These are phyloP conservation scores for Candida loeiensis DNA, from an alignment of 805 yeast species.

Conservation along the genomic window DNA sequence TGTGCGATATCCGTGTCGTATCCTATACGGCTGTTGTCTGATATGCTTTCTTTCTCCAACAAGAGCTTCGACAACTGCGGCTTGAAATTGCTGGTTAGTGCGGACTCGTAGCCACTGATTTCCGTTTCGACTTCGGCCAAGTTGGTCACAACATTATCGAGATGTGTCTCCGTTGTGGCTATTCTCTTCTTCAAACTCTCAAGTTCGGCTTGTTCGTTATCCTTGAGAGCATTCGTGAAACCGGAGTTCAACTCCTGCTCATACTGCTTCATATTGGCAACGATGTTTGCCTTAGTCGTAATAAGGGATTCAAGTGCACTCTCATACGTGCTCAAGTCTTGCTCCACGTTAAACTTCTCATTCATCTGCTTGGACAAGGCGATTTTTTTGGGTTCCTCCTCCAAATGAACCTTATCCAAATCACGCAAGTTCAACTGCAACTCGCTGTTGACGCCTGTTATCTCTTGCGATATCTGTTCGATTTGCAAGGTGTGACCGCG, in stretches of 20 bases:
- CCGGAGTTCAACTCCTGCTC: conserved; percentile 48
- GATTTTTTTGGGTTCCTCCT: conserved; percentile 43
- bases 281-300: conserved; percentile 29
- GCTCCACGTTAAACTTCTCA: conserved; percentile 42
- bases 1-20: conserved; percentile 12
- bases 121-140: conserved; percentile 46
- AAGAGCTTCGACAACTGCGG: conserved; percentile 39
- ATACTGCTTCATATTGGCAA: conserved; percentile 41
- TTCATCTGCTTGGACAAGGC: conserved; percentile 40
- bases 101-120: conserved; percentile 48
- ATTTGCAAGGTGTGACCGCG: conserved; percentile 36
- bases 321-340: conserved; percentile 36
- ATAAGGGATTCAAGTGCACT: conserved; percentile 34
- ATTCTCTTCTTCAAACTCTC: conserved; percentile 32
- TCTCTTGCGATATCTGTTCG: conserved; percentile 45
- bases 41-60: conserved; percentile 7
- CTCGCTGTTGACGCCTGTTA: conserved; percentile 48
- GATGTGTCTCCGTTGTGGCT: conserved; percentile 33
- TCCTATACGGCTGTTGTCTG: conserved; percentile 1
- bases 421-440: conserved; percentile 32
- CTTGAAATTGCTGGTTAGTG: conserved; percentile 52
- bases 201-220: conserved; percentile 46
- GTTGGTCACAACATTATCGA: conserved; percentile 38
- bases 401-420: conserved; percentile 41
- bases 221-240: conserved; percentile 52